Evolutionary conservation across 1,284 basidiomycete species (phyloP).

Genomic region (Microbotryum scabiosae): DNA sequence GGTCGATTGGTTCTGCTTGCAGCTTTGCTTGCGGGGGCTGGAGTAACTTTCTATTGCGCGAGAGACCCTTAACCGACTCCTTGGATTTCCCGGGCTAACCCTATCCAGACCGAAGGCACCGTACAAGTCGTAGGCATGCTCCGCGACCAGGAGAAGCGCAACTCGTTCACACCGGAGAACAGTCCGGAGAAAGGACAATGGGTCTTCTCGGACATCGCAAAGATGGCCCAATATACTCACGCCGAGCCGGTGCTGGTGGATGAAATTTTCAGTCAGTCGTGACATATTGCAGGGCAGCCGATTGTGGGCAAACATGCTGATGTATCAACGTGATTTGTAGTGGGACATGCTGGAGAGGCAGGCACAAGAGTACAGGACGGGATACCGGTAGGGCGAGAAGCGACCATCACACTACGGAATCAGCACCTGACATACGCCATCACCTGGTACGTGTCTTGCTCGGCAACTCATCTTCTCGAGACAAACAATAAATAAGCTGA

Average conservation of each 20-base stretch:
- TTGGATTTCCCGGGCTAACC: too few relatives aligned
- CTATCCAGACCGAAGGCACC: conserved; percentile 22
- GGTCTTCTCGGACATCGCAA: conserved; percentile 81
- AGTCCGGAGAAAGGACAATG: conserved; percentile 69
- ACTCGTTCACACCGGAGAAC: conserved; percentile 82
- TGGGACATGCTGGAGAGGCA: conserved; percentile 67
- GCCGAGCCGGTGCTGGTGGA: conserved; percentile 79
- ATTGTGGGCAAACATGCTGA: conserved; percentile 31
- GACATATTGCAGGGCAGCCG: conserved; percentile 12
- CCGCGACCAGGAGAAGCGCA: conserved; percentile 49
- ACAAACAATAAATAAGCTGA: neutral
- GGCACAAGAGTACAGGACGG: conserved; percentile 59
- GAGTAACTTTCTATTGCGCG: neutral
- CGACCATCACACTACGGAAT: conserved; percentile 83
- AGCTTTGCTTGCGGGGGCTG: neutral
- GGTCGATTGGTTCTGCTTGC: neutral
- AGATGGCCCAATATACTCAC: conserved; percentile 62
- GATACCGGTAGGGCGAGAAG: conserved; percentile 72
- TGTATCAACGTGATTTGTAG: conserved; percentile 44
- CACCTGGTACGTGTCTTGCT: conserved; percentile 61
- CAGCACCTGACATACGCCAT: conserved; percentile 90
- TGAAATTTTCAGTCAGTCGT: conserved; percentile 64
- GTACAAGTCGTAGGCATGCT: conserved; percentile 55
- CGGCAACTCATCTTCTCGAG: neutral
- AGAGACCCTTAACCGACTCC: neutral